Evolutionary conservation across 225 moss, liverwort and hornwort species (phyloP), one percentile per base, ranked within the genome.

Genomic region (Rhytidiadelphus loreus): DNA sequence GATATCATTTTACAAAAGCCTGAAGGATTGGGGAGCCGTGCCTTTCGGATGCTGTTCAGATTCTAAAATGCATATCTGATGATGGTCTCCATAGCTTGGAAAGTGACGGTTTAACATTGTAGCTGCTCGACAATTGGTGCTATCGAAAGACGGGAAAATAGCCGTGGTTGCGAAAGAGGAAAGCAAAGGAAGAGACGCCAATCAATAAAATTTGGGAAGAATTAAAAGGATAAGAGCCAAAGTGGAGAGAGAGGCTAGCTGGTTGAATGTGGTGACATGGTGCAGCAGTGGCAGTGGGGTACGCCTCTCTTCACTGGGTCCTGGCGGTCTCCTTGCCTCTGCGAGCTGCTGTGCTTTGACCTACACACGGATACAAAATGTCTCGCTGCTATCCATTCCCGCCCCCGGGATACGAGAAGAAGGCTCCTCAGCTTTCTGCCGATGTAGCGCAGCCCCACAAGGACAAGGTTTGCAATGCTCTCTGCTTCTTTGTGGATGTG

Each of bases 191-290:
- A 68, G 74, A 46, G 30, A 52, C 64, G 55, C 28, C 71, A 66
- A 75, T 46, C 69, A 81, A 62, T 60, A 24, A 46, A 86, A 74
- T 53, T 81, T 72, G 90, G 81, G 55, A 81, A 41, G 30, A 86
- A 79, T 79, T 61, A 55, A 72, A 88, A 81, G 72, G 77, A 15
- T 83, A 55, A 86, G 76, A 70, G 81, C 44, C 80, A 81, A 92
- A 88, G 87, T 90, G 88, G 88, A 90, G 90, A 83, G 89, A 88
- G 90, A 86, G 87, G 81, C 85, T 82, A 90, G 85, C 88, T 93
- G 97, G 91, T 97, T 98, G 98, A 96, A 98, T 98, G 98, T 95
- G 96, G 96, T 99, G 99, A 99, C 99, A 99, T 99, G 99, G 99
- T 97, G 99, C 99, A 95, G 96, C 95, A 95, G 97, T 95, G 97